Conservation (phyloP, 768 basidiomycete species). For the Pleurotus ostreatus region DNA sequence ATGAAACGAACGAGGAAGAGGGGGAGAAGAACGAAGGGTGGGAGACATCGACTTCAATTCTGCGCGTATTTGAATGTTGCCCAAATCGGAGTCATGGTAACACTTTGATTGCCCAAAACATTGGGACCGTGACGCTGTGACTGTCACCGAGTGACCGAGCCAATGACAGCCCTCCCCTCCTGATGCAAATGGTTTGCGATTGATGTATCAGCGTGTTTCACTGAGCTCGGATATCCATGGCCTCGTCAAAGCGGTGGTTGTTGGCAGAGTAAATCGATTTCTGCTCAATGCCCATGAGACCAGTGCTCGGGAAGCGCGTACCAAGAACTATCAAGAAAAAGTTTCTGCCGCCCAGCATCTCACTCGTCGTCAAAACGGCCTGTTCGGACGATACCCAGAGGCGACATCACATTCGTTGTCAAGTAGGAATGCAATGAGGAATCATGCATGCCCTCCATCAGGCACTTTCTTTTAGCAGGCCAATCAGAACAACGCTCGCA, state of each 20-base stretch:
- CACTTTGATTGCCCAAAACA: background rate
- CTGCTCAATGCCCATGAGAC: too few species aligned
- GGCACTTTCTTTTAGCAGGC: background rate
- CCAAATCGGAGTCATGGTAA: background rate
- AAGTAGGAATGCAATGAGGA: too few species aligned
- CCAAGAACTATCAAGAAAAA: too few species aligned
- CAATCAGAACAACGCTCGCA: too few species aligned
- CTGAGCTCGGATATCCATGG: background rate
- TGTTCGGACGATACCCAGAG: background rate
- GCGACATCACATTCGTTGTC: too few species aligned
- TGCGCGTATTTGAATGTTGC: conserved; percentile 12
- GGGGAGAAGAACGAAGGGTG: conserved; percentile 24
- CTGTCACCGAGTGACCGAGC: conserved; percentile 8
- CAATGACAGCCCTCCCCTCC: background rate
- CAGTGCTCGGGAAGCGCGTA: too few species aligned
- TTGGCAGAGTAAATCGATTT: too few species aligned
- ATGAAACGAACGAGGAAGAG: conserved; percentile 36
- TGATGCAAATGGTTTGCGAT: conserved; percentile 1
- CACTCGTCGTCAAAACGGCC: conserved; percentile 1
- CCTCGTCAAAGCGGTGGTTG: background rate
- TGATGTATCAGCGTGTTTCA: conserved; percentile 4
- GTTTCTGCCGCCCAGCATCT: too few species aligned
- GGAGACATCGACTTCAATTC: conserved; percentile 17
- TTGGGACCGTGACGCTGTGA: conserved; percentile 9
- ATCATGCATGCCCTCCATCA: background rate